Evolutionary conservation across 2,329 filamentous ascomycete species (phyloP).

Genomic region (Ascochyta viciae-villosae): DNA sequence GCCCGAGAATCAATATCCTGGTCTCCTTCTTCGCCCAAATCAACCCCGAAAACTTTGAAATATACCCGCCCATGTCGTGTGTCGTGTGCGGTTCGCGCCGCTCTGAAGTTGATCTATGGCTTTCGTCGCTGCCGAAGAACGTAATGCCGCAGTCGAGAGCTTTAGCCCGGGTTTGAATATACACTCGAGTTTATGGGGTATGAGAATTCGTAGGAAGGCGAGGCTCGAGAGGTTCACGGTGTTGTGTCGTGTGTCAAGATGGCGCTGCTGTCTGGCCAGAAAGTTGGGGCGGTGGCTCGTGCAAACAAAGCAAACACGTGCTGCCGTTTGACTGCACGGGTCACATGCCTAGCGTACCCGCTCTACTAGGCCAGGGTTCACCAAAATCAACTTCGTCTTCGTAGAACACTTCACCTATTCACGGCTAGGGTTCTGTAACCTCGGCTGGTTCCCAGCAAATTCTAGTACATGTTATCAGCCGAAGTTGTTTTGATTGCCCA

Average conservation of each 20-base stretch:
- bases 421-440: too few relatives aligned
- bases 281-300: slow-evolving; percentile 27
- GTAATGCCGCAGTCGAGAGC: background rate
- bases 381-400: background rate
- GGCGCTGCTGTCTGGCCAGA: slow-evolving; percentile 33
- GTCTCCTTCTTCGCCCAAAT: slow-evolving; percentile 95
- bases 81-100: slow-evolving; percentile 19
- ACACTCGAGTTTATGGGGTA: background rate
- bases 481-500: too few relatives aligned
- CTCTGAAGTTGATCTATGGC: slow-evolving; percentile 22
- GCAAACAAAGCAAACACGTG: slow-evolving; percentile 35
- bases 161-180: background rate
- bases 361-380: background rate
- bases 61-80: slow-evolving; percentile 43
- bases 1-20: slow-evolving; percentile 89
- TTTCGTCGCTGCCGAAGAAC: slow-evolving; percentile 16
- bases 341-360: background rate
- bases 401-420: too few relatives aligned
- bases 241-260: slow-evolving; percentile 22
- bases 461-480: too few relatives aligned
- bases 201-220: background rate
- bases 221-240: background rate
- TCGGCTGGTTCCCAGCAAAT: too few relatives aligned
- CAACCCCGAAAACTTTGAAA: slow-evolving; percentile 40
- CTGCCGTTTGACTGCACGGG: too few relatives aligned